Base-by-base conservation (phyloP, 2,329 filamentous ascomycete genomes). In the Talaromyces atroroseus region DNA sequence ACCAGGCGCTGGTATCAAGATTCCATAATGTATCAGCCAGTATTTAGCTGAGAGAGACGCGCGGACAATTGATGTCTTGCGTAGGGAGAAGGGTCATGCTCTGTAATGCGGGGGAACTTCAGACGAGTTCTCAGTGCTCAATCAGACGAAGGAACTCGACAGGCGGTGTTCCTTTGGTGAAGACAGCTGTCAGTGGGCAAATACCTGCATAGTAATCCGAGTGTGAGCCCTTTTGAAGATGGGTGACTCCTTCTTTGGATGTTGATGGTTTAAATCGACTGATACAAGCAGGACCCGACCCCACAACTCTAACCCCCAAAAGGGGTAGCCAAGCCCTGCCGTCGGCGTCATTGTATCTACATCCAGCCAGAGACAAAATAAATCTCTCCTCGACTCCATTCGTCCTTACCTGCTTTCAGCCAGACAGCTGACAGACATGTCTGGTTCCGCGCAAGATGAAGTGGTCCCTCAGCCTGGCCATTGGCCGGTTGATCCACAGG, bases 401-500 rank as follows among this genome's bases (percentile, higher is more conserved):
- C 11, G 16, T 16, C 32, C 14, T 36, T 36, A 36, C 29, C 29
- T 32, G 12, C 12, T 36, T 2, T 16, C 32, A 16, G 32, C 2
- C 32, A 36, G 32, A 5, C 11, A 16, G 32, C 32, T 36, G 32
- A 3, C 14, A 36, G 2, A 36, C 36, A 59, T 59, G 52, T 45
- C 61, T 45, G 56, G 60, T 4, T 52, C 63, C n/a, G 68, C 69
- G 16, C 29, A 48, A 47, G 66, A 71, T 32, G 61, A 36, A 36
- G 32, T 64, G 34, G 69, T 84, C 38, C 83, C 84, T 56, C 62
- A 71, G 51, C 68, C 75, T 24, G 83, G 83, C 52, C 66, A 82
- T 62, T 86, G 83, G 84, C 84, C 84, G n/a, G 81, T 83, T 40
- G 81, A 81, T 62, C 84, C 84, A 11, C 84, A 86, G 70, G 74